phyloP scores from a whole-genome alignment of 192 early-diverging fungal species.

The Backusella morwellensis region DNA sequence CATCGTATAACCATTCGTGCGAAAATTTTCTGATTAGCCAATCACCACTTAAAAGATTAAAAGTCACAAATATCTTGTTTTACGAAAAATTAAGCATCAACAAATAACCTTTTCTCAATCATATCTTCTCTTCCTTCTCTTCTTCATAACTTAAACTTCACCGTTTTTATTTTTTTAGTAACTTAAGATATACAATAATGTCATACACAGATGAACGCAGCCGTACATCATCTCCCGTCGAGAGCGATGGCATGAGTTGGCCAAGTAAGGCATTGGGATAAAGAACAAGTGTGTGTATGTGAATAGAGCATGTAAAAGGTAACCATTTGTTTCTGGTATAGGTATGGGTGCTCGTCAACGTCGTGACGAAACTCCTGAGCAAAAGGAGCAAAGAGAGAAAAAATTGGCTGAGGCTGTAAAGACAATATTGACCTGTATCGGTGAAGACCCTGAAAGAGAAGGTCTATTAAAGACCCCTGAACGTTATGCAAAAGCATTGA shows the following conservation, averaged over 20 bases:
- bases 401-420: slow-evolving; percentile 85
- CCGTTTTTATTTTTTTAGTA: neutral
- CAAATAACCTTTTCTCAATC: neutral
- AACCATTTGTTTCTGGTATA: slow-evolving; percentile 25
- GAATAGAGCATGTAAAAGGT: neutral
- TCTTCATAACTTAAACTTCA: slow-evolving; percentile 1
- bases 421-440: slow-evolving; percentile 88
- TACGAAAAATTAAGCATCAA: neutral
- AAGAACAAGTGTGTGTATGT: neutral
- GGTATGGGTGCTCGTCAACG: slow-evolving; percentile 80
- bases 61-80: neutral
- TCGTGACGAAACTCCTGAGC: slow-evolving; percentile 73
- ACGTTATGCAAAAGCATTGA: slow-evolving; percentile 94
- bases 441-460: slow-evolving; percentile 93
- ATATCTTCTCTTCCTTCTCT: slow-evolving; percentile 1
- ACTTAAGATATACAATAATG: slow-evolving; percentile 3
- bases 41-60: neutral
- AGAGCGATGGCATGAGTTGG: slow-evolving; percentile 77
- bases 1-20: neutral
- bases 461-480: slow-evolving; percentile 94
- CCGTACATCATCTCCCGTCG: slow-evolving; percentile 42
- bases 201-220: neutral
- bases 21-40: neutral
- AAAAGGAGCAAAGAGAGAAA: slow-evolving; percentile 64
- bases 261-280: slow-evolving; percentile 56